Conservation (phyloP, 352 stramenopile genomes). For the Phytophthora uliginosa region DNA sequence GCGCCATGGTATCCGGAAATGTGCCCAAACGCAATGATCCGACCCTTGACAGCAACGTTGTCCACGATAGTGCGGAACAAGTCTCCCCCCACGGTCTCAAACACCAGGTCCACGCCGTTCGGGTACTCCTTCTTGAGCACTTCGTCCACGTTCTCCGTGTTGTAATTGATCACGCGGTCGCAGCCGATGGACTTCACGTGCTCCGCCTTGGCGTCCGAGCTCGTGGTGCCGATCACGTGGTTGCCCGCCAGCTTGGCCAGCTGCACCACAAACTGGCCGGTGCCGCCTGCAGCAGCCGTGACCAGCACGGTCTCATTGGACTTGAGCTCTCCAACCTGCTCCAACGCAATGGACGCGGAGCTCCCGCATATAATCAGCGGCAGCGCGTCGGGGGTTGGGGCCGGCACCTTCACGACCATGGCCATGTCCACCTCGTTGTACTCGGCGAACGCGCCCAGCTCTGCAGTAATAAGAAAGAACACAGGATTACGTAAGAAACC, state of each 20-base stretch:
- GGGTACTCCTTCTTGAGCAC: constrained; percentile 10
- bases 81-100: background rate
- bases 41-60: constrained; percentile 1
- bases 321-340: constrained; percentile 54
- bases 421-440: constrained; percentile 11
- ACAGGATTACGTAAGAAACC: background rate
- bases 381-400: constrained; percentile 24
- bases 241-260: constrained; percentile 79
- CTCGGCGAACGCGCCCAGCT: constrained; percentile 2
- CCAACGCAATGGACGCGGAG: constrained; percentile 51
- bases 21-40: background rate
- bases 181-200: constrained; percentile 6
- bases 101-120: background rate
- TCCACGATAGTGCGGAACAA: constrained; percentile 6
- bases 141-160: constrained; percentile 9
- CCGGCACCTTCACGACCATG: constrained; percentile 32
- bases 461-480: background rate
- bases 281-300: constrained; percentile 63
- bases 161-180: constrained; percentile 9
- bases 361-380: constrained; percentile 46
- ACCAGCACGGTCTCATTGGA: constrained; percentile 56
- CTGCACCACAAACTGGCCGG: constrained; percentile 79
- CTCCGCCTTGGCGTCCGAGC: constrained; percentile 1
- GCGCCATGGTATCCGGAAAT: constrained; percentile 2
- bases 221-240: constrained; percentile 61